Percentiles rank a stretch among this genome's conserved stretches.
Conservation (phyloP, 1,139 yeast species). For the Geotrichum reessii region DNA sequence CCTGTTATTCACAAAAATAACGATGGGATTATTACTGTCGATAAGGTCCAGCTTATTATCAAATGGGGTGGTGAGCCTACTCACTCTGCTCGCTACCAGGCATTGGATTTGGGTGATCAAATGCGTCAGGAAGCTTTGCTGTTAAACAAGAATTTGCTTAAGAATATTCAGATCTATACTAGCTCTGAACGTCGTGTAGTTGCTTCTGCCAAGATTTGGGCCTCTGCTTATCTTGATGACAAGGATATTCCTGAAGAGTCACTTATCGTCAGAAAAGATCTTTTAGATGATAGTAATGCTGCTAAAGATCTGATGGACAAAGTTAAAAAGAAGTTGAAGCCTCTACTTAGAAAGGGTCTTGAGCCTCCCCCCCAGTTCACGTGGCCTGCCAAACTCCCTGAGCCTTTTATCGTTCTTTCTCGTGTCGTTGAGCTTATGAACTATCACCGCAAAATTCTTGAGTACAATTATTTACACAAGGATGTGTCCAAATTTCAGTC, state of each 20-base stretch:
- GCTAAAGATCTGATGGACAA: constrained; percentile 97
- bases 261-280: constrained; percentile 77
- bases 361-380: constrained; percentile 99
- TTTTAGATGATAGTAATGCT: constrained; percentile 94
- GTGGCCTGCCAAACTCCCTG: constrained; percentile 98
- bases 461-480: constrained; percentile 64
- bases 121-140: constrained; percentile 85
- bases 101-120: constrained; percentile 92
- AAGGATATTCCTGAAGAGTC: constrained; percentile 73
- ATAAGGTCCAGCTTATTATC: constrained; percentile 88
- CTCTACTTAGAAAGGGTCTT: constrained; percentile 87
- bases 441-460: constrained; percentile 81
- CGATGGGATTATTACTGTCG: constrained; percentile 43
- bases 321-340: constrained; percentile 93
- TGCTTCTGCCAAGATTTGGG: constrained; percentile 84
- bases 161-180: constrained; percentile 80
- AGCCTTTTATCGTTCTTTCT: constrained; percentile 88
- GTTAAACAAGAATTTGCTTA: constrained; percentile 75
- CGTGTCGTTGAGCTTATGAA: constrained; percentile 95
- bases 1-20: constrained; percentile 61
- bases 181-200: constrained; percentile 93
- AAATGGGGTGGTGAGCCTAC: constrained; percentile 99
- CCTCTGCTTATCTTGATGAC: constrained; percentile 71
- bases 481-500: constrained; percentile 66
- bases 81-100: constrained; percentile 93